Evolutionary conservation across 371 early-diverging fungal species (phyloP), one percentile per base, ranked within the genome.

Genomic region (Mortierella sp.): DNA sequence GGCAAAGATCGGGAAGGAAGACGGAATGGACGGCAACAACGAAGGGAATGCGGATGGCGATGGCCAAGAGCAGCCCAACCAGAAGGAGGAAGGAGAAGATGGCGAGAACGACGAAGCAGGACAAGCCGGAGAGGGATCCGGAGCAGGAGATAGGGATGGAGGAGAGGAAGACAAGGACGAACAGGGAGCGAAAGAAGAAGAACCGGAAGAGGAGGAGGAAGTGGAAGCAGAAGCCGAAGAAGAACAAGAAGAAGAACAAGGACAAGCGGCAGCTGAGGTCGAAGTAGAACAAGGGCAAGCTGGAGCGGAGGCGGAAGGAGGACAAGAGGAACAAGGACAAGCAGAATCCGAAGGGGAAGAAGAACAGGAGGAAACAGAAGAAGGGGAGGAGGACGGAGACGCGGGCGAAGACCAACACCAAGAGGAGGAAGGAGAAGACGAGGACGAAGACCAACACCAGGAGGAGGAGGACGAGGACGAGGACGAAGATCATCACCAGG

Each of bases 331-430:
- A 24, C 30, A 27, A 1, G 45, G 45, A 9, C 45, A 42, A 4
- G 56, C 8, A 26, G 30, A 45, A 13, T n/a, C n/a, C n/a, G n/a
- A n/a, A n/a, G 46, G 18, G 1, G 23, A 51, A 3, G 52, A 21
- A 41, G 30, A 30, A 1, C 48, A 48, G 2, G 59, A 54, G 41
- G 66, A 66, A 12, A 59, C 46, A 34, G 55, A 67, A 13, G 54
- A 38, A 30, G 59, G 39, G 0, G 68, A 56, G 5, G 61, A 56
- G 7, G 52, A 46, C 14, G 49, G 13, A 2, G 57, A 52, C 16
- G 62, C 49, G 19, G 50, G 31, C 13, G 56, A 42, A 14, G 68
- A 57, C 10, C 53, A 46, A 26, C 58, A 55, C 19, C 41, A 26
- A 3, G 41, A 48, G 21, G 42, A 48, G 23, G 43, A 67, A 0